Percentiles rank a stretch among this genome's conserved stretches.
Evolutionary conservation across 2,329 filamentous ascomycete genomes (phyloP).

Genomic region (Trichoderma aggressivum): DNA sequence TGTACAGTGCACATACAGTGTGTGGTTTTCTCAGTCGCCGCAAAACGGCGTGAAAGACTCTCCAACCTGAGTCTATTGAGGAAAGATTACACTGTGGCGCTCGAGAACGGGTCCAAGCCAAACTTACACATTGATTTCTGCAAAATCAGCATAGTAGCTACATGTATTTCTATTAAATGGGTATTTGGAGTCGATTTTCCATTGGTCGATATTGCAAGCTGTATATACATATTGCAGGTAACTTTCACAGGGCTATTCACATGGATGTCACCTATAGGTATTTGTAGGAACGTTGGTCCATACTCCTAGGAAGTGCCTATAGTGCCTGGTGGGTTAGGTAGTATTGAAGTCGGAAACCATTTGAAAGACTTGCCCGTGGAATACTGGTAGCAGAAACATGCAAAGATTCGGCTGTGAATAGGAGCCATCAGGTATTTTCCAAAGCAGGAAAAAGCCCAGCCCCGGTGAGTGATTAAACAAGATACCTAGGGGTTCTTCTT

Average conservation of each 20-base stretch:
- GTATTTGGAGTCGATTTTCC: not conserved
- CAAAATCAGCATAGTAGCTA: not conserved
- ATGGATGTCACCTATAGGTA: not conserved
- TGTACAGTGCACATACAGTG: not conserved
- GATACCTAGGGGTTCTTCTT: not conserved
- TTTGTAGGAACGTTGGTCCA: not conserved
- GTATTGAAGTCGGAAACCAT: not conserved
- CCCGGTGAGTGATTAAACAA: not conserved
- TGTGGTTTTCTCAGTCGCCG: not conserved
- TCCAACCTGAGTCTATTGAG: not conserved
- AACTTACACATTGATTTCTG: not conserved
- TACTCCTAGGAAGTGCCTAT: not conserved
- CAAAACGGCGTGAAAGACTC: not conserved
- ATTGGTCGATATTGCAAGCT: not conserved
- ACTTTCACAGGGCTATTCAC: not conserved
- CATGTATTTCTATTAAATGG: not conserved
- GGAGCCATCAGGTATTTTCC: not conserved
- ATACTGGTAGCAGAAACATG: not conserved
- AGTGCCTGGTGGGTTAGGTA: not conserved
- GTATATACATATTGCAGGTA: not conserved
- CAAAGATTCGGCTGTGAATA: not conserved
- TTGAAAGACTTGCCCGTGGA: not conserved
- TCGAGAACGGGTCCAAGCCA: not conserved
- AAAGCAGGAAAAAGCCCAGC: not conserved
- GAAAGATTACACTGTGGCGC: not conserved